These are phyloP conservation scores for Apiospora malaysiana DNA, from an alignment of 2,329 filamentous ascomycete genomes.

Conservation along the genomic window DNA sequence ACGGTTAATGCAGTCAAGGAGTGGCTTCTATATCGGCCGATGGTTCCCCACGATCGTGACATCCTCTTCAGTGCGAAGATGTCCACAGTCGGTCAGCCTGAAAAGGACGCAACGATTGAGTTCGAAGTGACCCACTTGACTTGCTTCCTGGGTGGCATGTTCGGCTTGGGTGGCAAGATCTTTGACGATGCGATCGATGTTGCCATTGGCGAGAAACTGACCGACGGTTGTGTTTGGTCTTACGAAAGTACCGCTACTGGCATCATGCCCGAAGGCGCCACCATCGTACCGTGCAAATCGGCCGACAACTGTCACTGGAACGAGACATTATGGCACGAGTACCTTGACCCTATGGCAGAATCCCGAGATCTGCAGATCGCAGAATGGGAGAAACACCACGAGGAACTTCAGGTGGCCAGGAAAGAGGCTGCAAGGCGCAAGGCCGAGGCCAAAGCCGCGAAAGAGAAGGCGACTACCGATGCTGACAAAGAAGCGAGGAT, in stretches of 20 bases:
- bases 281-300: conserved; percentile 55
- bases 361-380: conserved; percentile 50
- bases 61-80: conserved; percentile 76
- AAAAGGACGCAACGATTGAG: conserved; percentile 48
- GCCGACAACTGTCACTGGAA: conserved; percentile 59
- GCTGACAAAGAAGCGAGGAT: not conserved
- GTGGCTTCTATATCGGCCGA: conserved; percentile 78
- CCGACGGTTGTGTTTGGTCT: conserved; percentile 73
- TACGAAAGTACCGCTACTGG: conserved; percentile 65
- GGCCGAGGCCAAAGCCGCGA: conserved; percentile 19
- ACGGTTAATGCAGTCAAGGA: conserved; percentile 72
- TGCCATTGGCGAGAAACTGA: conserved; percentile 67
- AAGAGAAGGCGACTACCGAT: not conserved
- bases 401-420: conserved; percentile 44
- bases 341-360: conserved; percentile 52
- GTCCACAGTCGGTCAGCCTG: conserved; percentile 50
- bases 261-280: conserved; percentile 67
- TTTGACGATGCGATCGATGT: conserved; percentile 65
- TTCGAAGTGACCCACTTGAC: conserved; percentile 70
- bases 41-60: conserved; percentile 70
- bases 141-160: conserved; percentile 75
- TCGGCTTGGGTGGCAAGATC: conserved; percentile 68
- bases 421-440: conserved; percentile 25
- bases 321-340: conserved; percentile 54
- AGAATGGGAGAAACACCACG: conserved; percentile 47